Conservation (phyloP, 2,329 filamentous ascomycete species). For the Leptographium wingfieldii region DNA sequence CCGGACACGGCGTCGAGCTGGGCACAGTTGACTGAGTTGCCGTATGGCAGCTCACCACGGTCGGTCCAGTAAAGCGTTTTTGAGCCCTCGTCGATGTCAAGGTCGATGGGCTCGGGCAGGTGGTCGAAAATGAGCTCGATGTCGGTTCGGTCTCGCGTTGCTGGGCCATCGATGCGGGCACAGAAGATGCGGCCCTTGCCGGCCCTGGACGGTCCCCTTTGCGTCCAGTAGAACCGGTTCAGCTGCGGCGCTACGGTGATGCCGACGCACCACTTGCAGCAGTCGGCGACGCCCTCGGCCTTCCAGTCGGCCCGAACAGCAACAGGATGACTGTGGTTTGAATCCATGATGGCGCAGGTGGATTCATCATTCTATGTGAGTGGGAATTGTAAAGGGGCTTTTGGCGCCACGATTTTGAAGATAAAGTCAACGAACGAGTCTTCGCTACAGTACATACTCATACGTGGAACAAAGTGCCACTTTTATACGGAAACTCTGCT, state of each 20-base stretch:
- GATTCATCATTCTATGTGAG: no score
- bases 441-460: no score
- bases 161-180: slow-evolving; percentile 27
- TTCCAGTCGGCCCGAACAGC: slow-evolving; percentile 11
- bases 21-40: slow-evolving; percentile 38
- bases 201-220: slow-evolving; percentile 42
- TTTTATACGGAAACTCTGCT: no score
- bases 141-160: slow-evolving; percentile 21
- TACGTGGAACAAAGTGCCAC: no score
- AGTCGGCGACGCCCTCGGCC: slow-evolving; percentile 17
- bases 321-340: neutral
- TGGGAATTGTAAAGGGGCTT: neutral
- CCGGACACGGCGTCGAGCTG: slow-evolving; percentile 11
- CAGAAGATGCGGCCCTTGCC: slow-evolving; percentile 38
- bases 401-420: neutral
- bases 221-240: slow-evolving; percentile 45
- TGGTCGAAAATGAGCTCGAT: slow-evolving; percentile 27
- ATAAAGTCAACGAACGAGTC: no score
- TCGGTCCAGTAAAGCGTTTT: slow-evolving; percentile 47
- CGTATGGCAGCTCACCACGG: slow-evolving; percentile 41
- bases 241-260: slow-evolving; percentile 30
- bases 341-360: neutral
- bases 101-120: slow-evolving; percentile 44
- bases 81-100: slow-evolving; percentile 36
- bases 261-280: slow-evolving; percentile 40